phyloP scores from a whole-genome alignment of 352 stramenopile species.

The Phytopythium kandeliae region DNA sequence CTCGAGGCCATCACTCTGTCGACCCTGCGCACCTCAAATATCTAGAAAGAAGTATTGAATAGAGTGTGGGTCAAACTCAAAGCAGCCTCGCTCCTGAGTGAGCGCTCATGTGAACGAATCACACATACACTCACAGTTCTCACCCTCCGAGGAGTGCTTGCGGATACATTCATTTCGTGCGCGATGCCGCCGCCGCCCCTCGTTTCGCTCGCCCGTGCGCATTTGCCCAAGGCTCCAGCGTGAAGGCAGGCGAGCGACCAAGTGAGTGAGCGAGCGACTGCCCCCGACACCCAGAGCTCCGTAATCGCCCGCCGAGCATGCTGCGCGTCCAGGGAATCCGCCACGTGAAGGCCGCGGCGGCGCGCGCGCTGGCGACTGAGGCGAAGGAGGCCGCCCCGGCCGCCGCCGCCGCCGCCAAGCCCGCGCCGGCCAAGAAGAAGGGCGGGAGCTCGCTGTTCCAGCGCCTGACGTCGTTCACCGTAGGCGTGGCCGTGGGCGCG shows the following conservation, averaged over 20 bases:
- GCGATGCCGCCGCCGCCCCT: not conserved
- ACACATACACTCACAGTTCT: no score
- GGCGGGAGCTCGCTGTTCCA: constrained; percentile 67
- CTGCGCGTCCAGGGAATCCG: constrained; percentile 24
- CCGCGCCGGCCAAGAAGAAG: constrained; percentile 21
- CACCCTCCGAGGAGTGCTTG: no score
- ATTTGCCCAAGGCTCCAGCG: constrained; percentile 10
- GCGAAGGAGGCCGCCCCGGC: constrained; percentile 32
- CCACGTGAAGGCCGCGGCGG: constrained; percentile 8
- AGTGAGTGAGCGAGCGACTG: no score
- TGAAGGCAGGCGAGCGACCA: constrained; percentile 4
- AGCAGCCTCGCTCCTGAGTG: no score
- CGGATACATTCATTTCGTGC: no score
- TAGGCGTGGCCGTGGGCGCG: constrained; percentile 57
- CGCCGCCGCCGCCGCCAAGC: constrained; percentile 6
- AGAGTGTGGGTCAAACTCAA: no score
- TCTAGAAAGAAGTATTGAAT: no score
- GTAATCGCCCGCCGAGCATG: constrained; percentile 13
- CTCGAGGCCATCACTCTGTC: no score
- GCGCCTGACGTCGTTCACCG: constrained; percentile 59
- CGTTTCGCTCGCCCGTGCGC: constrained; percentile 1
- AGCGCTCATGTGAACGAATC: no score
- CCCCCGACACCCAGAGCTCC: no score
- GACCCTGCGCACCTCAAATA: no score
- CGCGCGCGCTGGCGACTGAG: constrained; percentile 51